phyloP scores from a whole-genome alignment of 306 rosid species.

The Corylus heterophylla region DNA sequence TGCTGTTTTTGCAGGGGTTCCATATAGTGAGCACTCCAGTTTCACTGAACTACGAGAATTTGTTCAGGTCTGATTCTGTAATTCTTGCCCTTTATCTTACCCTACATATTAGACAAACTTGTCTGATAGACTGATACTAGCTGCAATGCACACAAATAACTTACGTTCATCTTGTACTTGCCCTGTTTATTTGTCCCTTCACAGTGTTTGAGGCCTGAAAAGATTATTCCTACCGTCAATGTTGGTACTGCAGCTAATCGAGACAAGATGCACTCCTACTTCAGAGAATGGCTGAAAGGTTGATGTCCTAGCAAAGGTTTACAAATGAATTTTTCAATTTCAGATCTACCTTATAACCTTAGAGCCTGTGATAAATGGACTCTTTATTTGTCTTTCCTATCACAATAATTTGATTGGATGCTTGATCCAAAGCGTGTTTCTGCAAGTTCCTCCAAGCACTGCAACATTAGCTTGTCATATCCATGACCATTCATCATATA shows the following conservation, averaged over 20 bases:
- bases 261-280: conserved; percentile 60
- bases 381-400: neutral
- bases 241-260: conserved; percentile 42
- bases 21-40: conserved; percentile 68
- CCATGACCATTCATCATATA: neutral
- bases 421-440: neutral
- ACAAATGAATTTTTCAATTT: neutral
- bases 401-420: neutral
- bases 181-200: conserved; percentile 4
- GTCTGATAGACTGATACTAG: neutral
- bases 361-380: neutral
- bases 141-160: neutral
- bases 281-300: conserved; percentile 47
- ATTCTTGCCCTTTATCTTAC: conserved; percentile 2
- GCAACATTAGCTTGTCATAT: neutral
- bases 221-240: conserved; percentile 58
- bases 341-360: neutral
- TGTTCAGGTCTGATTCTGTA: conserved; percentile 46
- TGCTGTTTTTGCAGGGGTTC: conserved; percentile 45
- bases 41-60: conserved; percentile 52
- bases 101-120: conserved; percentile 4
- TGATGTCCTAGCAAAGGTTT: conserved; percentile 8
- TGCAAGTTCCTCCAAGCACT: neutral
- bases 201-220: conserved; percentile 55
- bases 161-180: neutral